phyloP scores from a whole-genome alignment of 2,329 filamentous ascomycete species.

The Fusarium decemcellulare region DNA sequence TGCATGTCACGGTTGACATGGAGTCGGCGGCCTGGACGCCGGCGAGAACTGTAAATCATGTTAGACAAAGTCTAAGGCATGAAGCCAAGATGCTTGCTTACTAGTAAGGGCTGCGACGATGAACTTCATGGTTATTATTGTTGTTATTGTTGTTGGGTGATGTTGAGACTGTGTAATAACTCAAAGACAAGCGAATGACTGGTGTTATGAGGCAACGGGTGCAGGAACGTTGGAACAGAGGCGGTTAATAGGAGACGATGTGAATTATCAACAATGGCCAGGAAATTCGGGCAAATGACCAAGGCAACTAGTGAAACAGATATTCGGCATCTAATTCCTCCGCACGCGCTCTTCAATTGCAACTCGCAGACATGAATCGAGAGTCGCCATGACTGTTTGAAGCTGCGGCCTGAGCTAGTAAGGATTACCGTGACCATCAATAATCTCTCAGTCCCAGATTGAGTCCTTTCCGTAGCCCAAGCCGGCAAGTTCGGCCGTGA shows the following conservation, averaged over 20 bases:
- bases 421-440: background rate
- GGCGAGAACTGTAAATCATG: slow-evolving; percentile 13
- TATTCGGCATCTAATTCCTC: no score
- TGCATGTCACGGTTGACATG: slow-evolving; percentile 33
- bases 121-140: slow-evolving; percentile 38
- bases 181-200: slow-evolving; percentile 20
- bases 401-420: background rate
- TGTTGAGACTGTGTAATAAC: slow-evolving; percentile 9
- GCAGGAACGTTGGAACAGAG: background rate
- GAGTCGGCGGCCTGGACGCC: slow-evolving; percentile 30
- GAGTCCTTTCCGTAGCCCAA: background rate
- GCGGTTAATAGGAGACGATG: background rate
- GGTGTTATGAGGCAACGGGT: background rate
- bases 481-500: no score
- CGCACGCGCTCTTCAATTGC: no score
- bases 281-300: no score
- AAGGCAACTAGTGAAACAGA: no score
- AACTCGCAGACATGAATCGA: background rate
- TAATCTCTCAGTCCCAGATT: background rate
- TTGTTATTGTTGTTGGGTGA: no score
- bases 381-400: no score
- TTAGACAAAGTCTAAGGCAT: background rate
- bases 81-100: background rate
- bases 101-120: slow-evolving; percentile 19
- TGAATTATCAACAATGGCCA: no score